These are phyloP conservation scores for Pleurotus salmoneostramineus DNA, from an alignment of 768 basidiomycete genomes.

Conservation along the genomic window DNA sequence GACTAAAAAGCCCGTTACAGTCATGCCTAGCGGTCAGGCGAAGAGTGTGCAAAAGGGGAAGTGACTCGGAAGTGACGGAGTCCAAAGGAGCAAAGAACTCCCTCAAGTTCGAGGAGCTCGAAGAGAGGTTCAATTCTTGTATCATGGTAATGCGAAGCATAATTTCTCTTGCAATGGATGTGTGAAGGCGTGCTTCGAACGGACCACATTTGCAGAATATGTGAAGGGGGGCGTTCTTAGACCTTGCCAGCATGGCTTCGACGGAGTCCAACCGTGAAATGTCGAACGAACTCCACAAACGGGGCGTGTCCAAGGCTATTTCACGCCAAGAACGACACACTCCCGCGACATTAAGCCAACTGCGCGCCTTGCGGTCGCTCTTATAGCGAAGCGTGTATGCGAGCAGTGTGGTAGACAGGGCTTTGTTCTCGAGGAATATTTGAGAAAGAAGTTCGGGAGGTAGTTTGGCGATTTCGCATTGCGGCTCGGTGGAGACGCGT, in stretches of 20 bases:
- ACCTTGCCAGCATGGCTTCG: not conserved
- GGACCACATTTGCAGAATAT: not conserved
- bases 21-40: not conserved
- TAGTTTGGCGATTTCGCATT: not conserved
- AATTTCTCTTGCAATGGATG: not conserved
- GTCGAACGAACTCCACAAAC: not conserved
- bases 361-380: conserved; percentile 4
- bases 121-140: not conserved
- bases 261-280: not conserved
- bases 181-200: not conserved
- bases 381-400: not conserved
- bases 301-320: not conserved
- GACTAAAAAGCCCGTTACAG: not conserved
- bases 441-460: not conserved
- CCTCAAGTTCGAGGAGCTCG: not conserved
- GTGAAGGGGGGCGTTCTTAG: not conserved
- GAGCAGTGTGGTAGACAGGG: not conserved
- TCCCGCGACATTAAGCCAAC: not conserved
- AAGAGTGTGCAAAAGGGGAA: not conserved
- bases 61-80: not conserved
- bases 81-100: not conserved
- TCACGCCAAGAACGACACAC: conserved; percentile 1
- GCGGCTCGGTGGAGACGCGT: not conserved
- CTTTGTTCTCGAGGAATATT: not conserved
- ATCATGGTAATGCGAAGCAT: not conserved